A percentile compares a stretch with the other conserved stretches of the same genome.
These are phyloP conservation scores for Sicyos baderoa DNA, from an alignment of 306 rosid species.

Conservation along the genomic window DNA sequence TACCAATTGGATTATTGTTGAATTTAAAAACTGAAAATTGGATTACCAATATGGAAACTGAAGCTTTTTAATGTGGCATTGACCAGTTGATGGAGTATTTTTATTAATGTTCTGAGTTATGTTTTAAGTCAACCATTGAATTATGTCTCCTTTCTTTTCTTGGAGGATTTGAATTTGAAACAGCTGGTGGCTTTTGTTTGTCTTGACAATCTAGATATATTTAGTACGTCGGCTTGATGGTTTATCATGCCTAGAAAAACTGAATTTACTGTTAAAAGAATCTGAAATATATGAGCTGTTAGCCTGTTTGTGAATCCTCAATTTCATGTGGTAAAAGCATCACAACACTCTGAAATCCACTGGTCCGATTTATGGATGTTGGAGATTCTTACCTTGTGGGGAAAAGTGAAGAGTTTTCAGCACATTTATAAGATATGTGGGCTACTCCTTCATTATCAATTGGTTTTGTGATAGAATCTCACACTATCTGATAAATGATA, in stretches of 20 bases:
- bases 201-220: background rate
- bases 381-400: no score
- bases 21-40: no score
- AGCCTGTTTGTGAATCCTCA: background rate
- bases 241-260: slow-evolving; percentile 3
- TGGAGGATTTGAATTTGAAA: background rate
- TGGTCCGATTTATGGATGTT: background rate
- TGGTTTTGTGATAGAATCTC: no score
- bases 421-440: no score
- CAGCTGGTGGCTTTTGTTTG: background rate
- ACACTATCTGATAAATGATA: no score
- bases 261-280: background rate
- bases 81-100: background rate
- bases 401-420: no score
- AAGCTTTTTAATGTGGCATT: background rate
- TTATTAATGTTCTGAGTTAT: slow-evolving; percentile 7
- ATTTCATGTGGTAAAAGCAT: background rate
- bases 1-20: no score
- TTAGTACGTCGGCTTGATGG: background rate
- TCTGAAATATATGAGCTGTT: background rate
- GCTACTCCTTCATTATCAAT: no score
- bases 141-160: background rate
- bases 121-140: background rate
- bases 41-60: background rate
- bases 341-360: background rate